These are phyloP conservation scores for Allium fistulosum DNA, from an alignment of 106 monocot species.

Conservation along the genomic window DNA sequence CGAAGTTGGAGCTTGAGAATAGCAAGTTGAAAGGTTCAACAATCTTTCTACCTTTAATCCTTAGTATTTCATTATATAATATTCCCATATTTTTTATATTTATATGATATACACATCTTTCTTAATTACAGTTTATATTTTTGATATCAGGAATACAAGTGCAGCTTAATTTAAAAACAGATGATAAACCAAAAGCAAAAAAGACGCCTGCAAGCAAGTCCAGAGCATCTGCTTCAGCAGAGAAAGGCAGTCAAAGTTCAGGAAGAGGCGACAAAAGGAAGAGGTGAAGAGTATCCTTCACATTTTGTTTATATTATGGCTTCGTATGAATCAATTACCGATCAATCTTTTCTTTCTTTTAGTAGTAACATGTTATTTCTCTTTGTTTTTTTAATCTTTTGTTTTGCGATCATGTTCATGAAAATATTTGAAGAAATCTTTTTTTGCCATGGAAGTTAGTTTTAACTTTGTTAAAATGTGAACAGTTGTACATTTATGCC, in stretches of 20 bases:
- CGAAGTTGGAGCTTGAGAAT: conserved; percentile 54
- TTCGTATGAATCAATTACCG: not conserved
- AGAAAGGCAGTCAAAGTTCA: conserved; percentile 17
- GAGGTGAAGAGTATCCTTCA: conserved; percentile 18
- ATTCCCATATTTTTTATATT: too few relatives aligned
- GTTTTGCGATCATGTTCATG: too few relatives aligned
- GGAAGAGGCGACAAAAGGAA: conserved; percentile 54
- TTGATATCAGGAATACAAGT: conserved; percentile 85
- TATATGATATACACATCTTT: too few relatives aligned
- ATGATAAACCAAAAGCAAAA: conserved; percentile 31
- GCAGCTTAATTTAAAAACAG: conserved; percentile 62
- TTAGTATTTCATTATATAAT: not conserved
- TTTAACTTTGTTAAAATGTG: too few relatives aligned
- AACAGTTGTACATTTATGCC: too few relatives aligned
- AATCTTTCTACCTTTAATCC: not conserved
- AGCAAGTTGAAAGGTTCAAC: conserved; percentile 55
- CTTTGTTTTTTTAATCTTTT: not conserved
- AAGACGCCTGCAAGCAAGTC: conserved; percentile 47
- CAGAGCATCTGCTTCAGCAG: too few relatives aligned
- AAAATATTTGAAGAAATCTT: too few relatives aligned
- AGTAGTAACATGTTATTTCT: not conserved
- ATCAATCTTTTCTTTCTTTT: not conserved
- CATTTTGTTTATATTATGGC: not conserved
- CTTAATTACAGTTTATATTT: too few relatives aligned
- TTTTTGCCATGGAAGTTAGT: too few relatives aligned